Conservation (phyloP, 2,329 filamentous ascomycete species). For the Lecanicillium sp. region DNA sequence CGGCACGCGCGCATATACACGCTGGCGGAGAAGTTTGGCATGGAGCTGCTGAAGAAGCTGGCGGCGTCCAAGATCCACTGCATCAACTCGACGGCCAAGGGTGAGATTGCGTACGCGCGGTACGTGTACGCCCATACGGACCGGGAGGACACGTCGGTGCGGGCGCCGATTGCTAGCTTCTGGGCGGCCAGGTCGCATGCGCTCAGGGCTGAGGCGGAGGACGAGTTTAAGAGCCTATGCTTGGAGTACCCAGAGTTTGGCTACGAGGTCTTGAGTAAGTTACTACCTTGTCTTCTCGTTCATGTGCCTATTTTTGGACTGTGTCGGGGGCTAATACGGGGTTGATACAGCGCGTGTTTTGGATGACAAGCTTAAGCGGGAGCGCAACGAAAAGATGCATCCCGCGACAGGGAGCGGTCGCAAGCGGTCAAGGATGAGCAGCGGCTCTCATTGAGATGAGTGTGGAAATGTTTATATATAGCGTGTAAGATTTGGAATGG, state of each 20-base stretch:
- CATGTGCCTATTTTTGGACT: neutral
- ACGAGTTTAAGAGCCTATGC: conserved; percentile 77
- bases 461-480: no score
- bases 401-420: conserved; percentile 40
- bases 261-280: conserved; percentile 80
- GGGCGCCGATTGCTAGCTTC: conserved; percentile 80
- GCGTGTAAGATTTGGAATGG: no score
- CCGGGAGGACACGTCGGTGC: conserved; percentile 62
- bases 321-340: conserved; percentile 9
- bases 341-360: conserved; percentile 46
- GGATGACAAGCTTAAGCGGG: conserved; percentile 59
- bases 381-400: conserved; percentile 53
- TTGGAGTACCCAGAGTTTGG: conserved; percentile 86
- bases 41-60: conserved; percentile 62
- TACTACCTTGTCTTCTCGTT: neutral
- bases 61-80: conserved; percentile 88
- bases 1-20: conserved; percentile 89
- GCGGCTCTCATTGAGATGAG: conserved; percentile 17
- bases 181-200: conserved; percentile 79
- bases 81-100: conserved; percentile 77
- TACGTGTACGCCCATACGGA: conserved; percentile 78
- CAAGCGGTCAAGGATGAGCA: conserved; percentile 50
- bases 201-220: conserved; percentile 76
- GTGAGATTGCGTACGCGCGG: conserved; percentile 85
- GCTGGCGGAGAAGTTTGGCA: conserved; percentile 69